Base-by-base conservation (phyloP, 345 rosid genomes). In the Melaleuca alternifolia region DNA sequence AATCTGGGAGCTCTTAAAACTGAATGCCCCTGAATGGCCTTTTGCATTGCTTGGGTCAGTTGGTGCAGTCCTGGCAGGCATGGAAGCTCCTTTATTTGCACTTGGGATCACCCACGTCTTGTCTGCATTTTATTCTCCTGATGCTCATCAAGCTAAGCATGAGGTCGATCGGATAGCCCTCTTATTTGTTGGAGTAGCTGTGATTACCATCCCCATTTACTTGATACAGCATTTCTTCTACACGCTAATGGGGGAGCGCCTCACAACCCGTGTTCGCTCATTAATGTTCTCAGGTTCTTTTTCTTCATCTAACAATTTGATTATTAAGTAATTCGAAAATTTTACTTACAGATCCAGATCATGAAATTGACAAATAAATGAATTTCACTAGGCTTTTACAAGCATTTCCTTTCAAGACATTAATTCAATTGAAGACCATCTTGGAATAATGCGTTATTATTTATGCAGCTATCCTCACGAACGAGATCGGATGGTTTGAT, bases 401-500 rank as follows among this genome's bases (percentile, higher is more conserved):
- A 71, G 21, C 4, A 37, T 71, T 71, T 37, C 81, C 81, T 4
- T 71, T 71, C 81, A 18, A 11, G 18, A 59, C 33, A 59, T 59
- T 30, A 59, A 59, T 53, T 51, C 28, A n/a, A 21, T 13, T 50
- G 4, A 48, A 54, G 11, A 83, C 13, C 46, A 46, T 86, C 46
- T 59, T 84, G 87, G 52, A 82, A 83, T 81, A 75, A 84, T 71
- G 59, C 44, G 77, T 53, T 24, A 57, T 71, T 82, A n/a, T 84
- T 23, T 87, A 44, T 91, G 92, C 94, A 94, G 99, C 97, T 82
- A 92, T 96, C 79, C 96, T 96, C 59, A 84, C 90, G 7, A 95
- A 95, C 77, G 99, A 97, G 92, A 92, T 97, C 76, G 98, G 93
- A 10, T 97, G 97, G 99, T 95, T 97, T 86, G 99, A 97, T 93